phyloP scores from a whole-genome alignment of 495 filamentous ascomycete genomes.

The Aspergillus diversus region DNA sequence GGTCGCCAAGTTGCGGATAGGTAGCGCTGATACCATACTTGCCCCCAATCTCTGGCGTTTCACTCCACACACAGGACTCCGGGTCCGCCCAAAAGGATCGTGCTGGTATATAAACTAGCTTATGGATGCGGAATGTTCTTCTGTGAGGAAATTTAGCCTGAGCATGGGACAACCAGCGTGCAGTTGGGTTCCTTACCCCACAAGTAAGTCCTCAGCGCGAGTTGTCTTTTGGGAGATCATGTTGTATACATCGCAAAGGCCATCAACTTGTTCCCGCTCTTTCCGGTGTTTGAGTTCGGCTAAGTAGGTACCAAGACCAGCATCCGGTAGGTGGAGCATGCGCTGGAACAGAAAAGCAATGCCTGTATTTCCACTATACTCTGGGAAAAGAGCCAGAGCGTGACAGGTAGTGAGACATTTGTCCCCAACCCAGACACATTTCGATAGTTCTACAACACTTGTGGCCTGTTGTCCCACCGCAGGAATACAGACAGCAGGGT shows the following conservation, averaged over 20 bases:
- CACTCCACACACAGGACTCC: background rate
- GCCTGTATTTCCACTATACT: background rate
- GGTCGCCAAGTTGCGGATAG: slow-evolving; percentile 5
- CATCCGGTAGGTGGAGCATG: slow-evolving; percentile 5
- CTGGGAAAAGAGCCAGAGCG: too few species aligned
- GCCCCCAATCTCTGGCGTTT: background rate
- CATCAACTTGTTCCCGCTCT: background rate
- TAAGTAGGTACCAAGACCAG: background rate
- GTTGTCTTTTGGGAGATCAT: background rate
- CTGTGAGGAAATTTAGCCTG: background rate
- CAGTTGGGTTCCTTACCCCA: background rate
- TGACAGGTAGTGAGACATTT: background rate
- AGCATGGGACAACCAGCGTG: too few species aligned
- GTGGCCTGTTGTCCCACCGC: background rate
- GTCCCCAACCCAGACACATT: slow-evolving; percentile 8
- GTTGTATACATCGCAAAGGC: background rate
- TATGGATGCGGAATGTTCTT: background rate
- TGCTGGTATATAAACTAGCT: slow-evolving; percentile 4
- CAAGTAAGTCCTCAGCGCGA: background rate
- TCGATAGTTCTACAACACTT: background rate
- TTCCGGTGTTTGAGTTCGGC: background rate
- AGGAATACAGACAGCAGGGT: background rate
- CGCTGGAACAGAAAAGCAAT: slow-evolving; percentile 2
- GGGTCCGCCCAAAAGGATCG: background rate
- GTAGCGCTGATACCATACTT: background rate